Conservation (phyloP, 208 protist genomes). For the Leishmania major region DNA sequence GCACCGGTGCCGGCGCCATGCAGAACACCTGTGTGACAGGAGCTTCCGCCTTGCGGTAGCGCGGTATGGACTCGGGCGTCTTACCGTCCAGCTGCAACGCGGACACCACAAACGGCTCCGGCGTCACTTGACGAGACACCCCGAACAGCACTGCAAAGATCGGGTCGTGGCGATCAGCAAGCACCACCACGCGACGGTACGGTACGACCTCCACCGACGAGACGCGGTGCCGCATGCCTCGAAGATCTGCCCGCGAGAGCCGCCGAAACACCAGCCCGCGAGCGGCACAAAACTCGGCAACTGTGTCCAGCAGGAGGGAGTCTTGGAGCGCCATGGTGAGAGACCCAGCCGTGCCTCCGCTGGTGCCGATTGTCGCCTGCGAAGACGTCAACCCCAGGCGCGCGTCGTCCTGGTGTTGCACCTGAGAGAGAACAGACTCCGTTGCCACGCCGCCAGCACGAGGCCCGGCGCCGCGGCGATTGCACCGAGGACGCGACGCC, state of each 20-base stretch:
- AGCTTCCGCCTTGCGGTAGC: constrained; percentile 8
- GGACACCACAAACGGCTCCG: constrained; percentile 24
- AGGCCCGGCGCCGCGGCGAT: background rate
- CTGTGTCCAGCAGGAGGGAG: constrained; percentile 51
- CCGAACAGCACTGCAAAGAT: constrained; percentile 47
- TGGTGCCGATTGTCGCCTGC: constrained; percentile 20
- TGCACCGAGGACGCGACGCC: background rate
- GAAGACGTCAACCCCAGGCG: constrained; percentile 10
- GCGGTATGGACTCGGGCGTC: constrained; percentile 1
- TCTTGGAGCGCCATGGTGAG: constrained; percentile 42
- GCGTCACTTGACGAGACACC: constrained; percentile 12
- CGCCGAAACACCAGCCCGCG: constrained; percentile 43
- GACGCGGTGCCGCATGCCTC: constrained; percentile 36
- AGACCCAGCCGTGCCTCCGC: constrained; percentile 7
- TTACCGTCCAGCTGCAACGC: constrained; percentile 13
- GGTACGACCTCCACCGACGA: constrained; percentile 43
- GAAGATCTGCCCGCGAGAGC: constrained; percentile 36
- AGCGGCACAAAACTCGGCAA: constrained; percentile 40
- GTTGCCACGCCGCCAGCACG: background rate
- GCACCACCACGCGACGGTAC: constrained; percentile 46
- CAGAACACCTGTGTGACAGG: constrained; percentile 32
- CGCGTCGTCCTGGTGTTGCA: constrained; percentile 4
- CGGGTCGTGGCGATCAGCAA: constrained; percentile 51
- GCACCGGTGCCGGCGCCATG: constrained; percentile 26
- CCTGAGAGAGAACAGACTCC: constrained; percentile 28